Percentiles rank a stretch among this genome's conserved stretches.
These are phyloP conservation scores for Crucibulum parvulum DNA, from an alignment of 1,284 basidiomycete genomes.

Conservation along the genomic window DNA sequence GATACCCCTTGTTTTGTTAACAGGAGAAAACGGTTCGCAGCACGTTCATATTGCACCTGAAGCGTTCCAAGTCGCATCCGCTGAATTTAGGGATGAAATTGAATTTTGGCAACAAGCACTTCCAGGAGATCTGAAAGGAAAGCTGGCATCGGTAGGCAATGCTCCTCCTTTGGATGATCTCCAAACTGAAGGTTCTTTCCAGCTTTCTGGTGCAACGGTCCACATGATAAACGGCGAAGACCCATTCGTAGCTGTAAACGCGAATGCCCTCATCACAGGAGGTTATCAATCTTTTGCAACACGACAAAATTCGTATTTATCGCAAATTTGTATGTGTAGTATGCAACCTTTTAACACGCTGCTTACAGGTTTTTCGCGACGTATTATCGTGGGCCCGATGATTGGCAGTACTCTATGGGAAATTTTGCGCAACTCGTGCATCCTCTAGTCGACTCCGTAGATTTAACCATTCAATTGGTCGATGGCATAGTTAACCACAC, in stretches of 20 bases:
- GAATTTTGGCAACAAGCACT: conserved; percentile 61
- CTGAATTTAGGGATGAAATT: conserved; percentile 60
- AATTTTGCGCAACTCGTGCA: conserved; percentile 58
- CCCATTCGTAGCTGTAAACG: conserved; percentile 60
- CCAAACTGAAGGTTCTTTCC: neutral
- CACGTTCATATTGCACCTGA: conserved; percentile 63
- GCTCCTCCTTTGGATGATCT: conserved; percentile 1
- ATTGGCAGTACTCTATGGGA: conserved; percentile 57
- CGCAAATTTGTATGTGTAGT: neutral
- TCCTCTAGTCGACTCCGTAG: conserved; percentile 50
- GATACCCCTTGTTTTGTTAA: conserved; percentile 58
- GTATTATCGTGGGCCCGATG: conserved; percentile 34
- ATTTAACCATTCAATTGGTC: conserved; percentile 49
- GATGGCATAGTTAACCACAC: conserved; percentile 45
- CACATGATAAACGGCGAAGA: conserved; percentile 58
- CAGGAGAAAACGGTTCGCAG: conserved; percentile 51
- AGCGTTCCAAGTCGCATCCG: conserved; percentile 58
- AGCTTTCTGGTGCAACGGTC: conserved; percentile 64
- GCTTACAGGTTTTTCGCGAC: conserved; percentile 38
- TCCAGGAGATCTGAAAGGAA: conserved; percentile 53
- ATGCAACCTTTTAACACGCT: neutral
- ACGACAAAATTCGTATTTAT: conserved; percentile 52
- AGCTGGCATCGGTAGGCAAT: conserved; percentile 49
- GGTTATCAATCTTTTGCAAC: conserved; percentile 54
- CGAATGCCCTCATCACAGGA: conserved; percentile 53